Base-by-base conservation (phyloP, 345 rosid species). In the Eucalyptus marginata region DNA sequence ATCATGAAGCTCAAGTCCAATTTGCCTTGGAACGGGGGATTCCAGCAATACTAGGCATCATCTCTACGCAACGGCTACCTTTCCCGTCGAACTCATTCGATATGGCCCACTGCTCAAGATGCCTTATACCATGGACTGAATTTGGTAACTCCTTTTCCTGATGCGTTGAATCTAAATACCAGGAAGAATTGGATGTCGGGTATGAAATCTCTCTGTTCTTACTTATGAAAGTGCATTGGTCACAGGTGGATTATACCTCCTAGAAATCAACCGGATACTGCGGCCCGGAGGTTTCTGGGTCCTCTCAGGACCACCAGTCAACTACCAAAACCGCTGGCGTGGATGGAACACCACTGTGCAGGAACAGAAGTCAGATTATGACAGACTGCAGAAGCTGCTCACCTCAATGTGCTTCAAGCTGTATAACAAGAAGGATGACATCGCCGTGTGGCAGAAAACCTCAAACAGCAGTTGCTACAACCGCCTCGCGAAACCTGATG, bases 241-340 rank as follows among this genome's bases (percentile, higher is more conserved):
- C 56, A 88, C 94, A 98, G 99, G 99, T 90, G 99, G 99, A 89
- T 91, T 98, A 68, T 98, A 98, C 93, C 99, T 98, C 80, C 92
- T 96, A 27, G 99, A 98, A 89, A 86, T 97, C 90, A 96, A 97
- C 90, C 95, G 99, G 66, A 96, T 97, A 58, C 98, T 98, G 87
- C 97, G 99, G 86, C 99, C 99, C 31, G 99, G 99, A 89, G 99
- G 99, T 52, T 98, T 98, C 89, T 98, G 99, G 99, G 97, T 98
- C 88, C 93, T 98, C 81, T 98, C 99, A 84, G 99, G 99, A 49
- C 99, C 99, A 52, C 99, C 99, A 50, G 97, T 98, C 36, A 97
- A 98, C 93, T 98, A 98, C 83, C 94, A 97, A 81, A 93, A 92
- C 90, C 98, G 95, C 8, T 98, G 99, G 99, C 92, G 95, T 88